Evolutionary conservation across 208 protist genomes (phyloP).

Genomic region (Trypanosoma congolense): DNA sequence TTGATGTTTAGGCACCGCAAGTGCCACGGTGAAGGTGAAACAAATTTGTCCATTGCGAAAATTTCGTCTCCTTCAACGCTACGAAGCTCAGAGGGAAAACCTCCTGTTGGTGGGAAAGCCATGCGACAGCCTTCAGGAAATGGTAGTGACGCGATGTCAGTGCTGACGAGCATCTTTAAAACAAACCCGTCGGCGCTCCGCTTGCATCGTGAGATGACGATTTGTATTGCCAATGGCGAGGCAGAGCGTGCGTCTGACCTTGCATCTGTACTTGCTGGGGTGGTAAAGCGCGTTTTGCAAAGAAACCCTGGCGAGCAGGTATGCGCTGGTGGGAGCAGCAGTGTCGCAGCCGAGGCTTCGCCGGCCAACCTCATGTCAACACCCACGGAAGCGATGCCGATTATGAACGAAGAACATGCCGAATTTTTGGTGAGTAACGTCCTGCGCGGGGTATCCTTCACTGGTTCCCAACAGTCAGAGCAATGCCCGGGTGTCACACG

Average conservation of each 20-base stretch:
- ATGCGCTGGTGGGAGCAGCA: not conserved
- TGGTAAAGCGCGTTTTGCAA: conserved; percentile 27
- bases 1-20: too few species aligned
- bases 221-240: conserved; percentile 59
- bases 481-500: too few species aligned
- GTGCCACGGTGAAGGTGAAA: too few species aligned
- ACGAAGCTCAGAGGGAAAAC: too few species aligned
- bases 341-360: not conserved
- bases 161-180: conserved; percentile 64
- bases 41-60: too few species aligned
- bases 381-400: not conserved
- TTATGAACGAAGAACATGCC: conserved; percentile 5
- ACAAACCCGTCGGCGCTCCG: conserved; percentile 53
- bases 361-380: not conserved
- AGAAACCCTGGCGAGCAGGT: not conserved
- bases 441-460: not conserved
- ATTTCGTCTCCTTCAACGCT: too few species aligned
- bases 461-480: conserved; percentile 16
- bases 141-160: conserved; percentile 50
- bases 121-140: too few species aligned
- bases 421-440: conserved; percentile 9
- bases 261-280: conserved; percentile 50
- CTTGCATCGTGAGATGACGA: conserved; percentile 71
- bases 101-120: too few species aligned
- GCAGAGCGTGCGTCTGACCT: conserved; percentile 53